phyloP scores from a whole-genome alignment of 1,284 basidiomycete genomes.

The Melampsora occidentalis region DNA sequence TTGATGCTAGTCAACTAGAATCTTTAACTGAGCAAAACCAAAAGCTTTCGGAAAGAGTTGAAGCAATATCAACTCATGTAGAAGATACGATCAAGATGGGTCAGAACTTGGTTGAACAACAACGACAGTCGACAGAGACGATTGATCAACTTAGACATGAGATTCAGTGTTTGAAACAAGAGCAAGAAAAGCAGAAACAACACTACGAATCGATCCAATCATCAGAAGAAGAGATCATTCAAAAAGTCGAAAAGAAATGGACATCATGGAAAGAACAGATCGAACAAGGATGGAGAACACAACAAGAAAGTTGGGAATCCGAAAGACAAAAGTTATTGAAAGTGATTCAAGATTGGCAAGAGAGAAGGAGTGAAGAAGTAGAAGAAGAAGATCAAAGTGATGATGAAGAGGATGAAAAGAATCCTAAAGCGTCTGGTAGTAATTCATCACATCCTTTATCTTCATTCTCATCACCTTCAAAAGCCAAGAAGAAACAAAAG shows the following conservation, averaged over 20 bases:
- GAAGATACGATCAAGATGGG: slow-evolving; percentile 73
- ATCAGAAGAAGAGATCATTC: slow-evolving; percentile 48
- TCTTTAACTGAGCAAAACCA: slow-evolving; percentile 59
- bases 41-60: slow-evolving; percentile 70
- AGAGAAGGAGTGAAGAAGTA: slow-evolving; percentile 43
- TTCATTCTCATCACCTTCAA: slow-evolving; percentile 18
- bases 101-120: slow-evolving; percentile 71
- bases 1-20: slow-evolving; percentile 49
- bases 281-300: slow-evolving; percentile 56
- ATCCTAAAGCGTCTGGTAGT: neutral
- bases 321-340: slow-evolving; percentile 73
- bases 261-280: slow-evolving; percentile 57
- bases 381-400: neutral
- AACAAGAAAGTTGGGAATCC: slow-evolving; percentile 74
- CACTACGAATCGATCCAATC: slow-evolving; percentile 54
- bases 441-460: neutral
- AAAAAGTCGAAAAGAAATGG: slow-evolving; percentile 71
- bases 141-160: slow-evolving; percentile 70
- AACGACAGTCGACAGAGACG: slow-evolving; percentile 71
- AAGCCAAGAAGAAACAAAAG: slow-evolving; percentile 15
- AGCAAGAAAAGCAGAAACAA: slow-evolving; percentile 56
- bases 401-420: too few relatives aligned
- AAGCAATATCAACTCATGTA: slow-evolving; percentile 70
- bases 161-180: slow-evolving; percentile 69
- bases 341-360: slow-evolving; percentile 80